Percentiles rank a stretch among this genome's conserved stretches.
phyloP scores from a whole-genome alignment of 352 stramenopile genomes.

The Lagenidium giganteum region DNA sequence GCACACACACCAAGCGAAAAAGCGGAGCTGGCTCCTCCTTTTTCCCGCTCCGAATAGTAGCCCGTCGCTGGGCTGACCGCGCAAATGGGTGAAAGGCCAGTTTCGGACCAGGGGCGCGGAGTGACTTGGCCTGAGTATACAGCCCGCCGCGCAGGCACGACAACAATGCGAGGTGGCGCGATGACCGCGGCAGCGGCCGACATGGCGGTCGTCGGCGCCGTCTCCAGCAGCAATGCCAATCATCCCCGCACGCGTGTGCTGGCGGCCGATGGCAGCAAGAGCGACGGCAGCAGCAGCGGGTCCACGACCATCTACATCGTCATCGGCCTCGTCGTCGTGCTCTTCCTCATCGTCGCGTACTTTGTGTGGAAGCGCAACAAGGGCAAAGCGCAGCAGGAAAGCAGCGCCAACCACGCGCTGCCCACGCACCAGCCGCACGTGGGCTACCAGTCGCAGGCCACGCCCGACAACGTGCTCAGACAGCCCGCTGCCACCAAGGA shows the following conservation, averaged over 20 bases:
- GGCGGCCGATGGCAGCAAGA: constrained; percentile 1
- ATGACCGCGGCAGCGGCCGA: too few species aligned
- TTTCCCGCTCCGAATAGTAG: too few species aligned
- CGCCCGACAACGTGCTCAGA: too few species aligned
- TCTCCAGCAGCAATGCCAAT: not conserved
- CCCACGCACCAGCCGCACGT: constrained; percentile 2
- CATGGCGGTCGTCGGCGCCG: not conserved
- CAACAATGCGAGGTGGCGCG: not conserved
- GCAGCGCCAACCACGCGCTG: constrained; percentile 5
- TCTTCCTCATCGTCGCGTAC: constrained; percentile 37
- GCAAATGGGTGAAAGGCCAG: too few species aligned
- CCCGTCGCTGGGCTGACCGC: too few species aligned
- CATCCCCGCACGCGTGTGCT: too few species aligned
- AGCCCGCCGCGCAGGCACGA: not conserved
- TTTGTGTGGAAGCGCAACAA: constrained; percentile 51
- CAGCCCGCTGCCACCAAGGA: too few species aligned
- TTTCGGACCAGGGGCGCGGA: too few species aligned
- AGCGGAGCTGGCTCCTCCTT: too few species aligned
- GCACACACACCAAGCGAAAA: too few species aligned
- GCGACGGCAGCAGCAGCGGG: constrained; percentile 14
- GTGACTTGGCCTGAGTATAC: too few species aligned
- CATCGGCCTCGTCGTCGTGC: constrained; percentile 38
- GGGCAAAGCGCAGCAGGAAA: too few species aligned
- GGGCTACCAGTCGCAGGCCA: not conserved
- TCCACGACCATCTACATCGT: constrained; percentile 57